Base-by-base conservation (phyloP, 2,329 filamentous ascomycete genomes). In the Fusarium nygamai region DNA sequence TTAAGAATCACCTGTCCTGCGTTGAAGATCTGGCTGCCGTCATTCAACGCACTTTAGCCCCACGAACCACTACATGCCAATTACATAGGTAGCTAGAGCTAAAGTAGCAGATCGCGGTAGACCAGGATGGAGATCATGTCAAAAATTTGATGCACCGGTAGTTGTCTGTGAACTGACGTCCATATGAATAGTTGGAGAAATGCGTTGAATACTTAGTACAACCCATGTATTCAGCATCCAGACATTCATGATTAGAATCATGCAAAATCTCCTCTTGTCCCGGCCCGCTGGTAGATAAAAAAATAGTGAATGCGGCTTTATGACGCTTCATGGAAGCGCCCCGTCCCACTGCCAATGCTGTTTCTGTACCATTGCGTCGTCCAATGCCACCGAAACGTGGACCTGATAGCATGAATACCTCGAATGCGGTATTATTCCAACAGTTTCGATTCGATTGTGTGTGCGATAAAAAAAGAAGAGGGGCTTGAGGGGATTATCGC, bases 41-140 rank as follows among this genome's bases (percentile, higher is more conserved):
- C 50, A 46, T 61, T 65, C 63, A 75, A 36, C 19, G 47, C 75
- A 63, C 71, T 73, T 66, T 38, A 61, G 62, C 60, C 62, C 62
- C 61, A 70, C 71, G 75, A 71, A 72, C 75, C 51, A 43, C 66
- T 77, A 65, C 72, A 73, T 77, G 64, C 72, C 69, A 73, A 61
- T 61, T 66, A 77, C 51, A 50, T 36, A 75, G 51, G 12, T 33
- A 20, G 36, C 53, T 44, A 58, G 29, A 64, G 44, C 64, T 60
- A 58, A 29, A 61, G 44, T 56, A 29, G 66, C 22, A 70, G 67
- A 51, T 65, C 66, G 39, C 39, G 27, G 57, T 61, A 62, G 56
- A 71, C 59, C 17, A 47, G 69, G 69, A 50, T 72, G 47, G 33
- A 33, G 46, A 68, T 64, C 39, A 39, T 36, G 57, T 31, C 51